A percentile compares a stretch with the other conserved stretches of the same genome.
Conservation (phyloP, 305 asterid genomes). For the Fraxinus xanthoxyloides region DNA sequence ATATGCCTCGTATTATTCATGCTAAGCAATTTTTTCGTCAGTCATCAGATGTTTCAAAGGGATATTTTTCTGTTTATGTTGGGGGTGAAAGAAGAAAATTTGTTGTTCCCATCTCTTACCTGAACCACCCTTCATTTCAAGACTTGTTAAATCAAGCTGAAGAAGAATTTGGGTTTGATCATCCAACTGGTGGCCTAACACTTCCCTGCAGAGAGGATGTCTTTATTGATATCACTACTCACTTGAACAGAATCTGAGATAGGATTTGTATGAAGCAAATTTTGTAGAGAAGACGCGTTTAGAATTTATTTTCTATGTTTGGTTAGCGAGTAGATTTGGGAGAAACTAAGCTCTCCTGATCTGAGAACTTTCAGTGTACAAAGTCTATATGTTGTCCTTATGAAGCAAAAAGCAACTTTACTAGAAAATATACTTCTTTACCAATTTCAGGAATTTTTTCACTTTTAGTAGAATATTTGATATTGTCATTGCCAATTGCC, state of each 20-base stretch:
- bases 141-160: constrained; percentile 23
- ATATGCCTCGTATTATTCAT: not conserved
- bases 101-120: constrained; percentile 29
- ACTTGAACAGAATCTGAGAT: constrained; percentile 3
- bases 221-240: constrained; percentile 13
- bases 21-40: not conserved
- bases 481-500: not conserved
- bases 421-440: not conserved
- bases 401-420: not conserved
- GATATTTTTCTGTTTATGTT: constrained; percentile 31
- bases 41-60: not conserved
- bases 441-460: not conserved
- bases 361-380: not conserved
- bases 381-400: not conserved
- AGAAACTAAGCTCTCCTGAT: not conserved
- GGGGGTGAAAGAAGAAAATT: constrained; percentile 27
- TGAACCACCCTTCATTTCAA: constrained; percentile 35
- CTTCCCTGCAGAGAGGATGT: constrained; percentile 28
- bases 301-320: not conserved
- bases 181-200: constrained; percentile 36
- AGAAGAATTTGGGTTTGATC: constrained; percentile 41
- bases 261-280: not conserved
- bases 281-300: not conserved
- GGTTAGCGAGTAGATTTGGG: not conserved
- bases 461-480: not conserved